Evolutionary conservation across 169 alveolate genomes (phyloP), one percentile per base, ranked within the genome.

Genomic region (Eimeria maxima): DNA sequence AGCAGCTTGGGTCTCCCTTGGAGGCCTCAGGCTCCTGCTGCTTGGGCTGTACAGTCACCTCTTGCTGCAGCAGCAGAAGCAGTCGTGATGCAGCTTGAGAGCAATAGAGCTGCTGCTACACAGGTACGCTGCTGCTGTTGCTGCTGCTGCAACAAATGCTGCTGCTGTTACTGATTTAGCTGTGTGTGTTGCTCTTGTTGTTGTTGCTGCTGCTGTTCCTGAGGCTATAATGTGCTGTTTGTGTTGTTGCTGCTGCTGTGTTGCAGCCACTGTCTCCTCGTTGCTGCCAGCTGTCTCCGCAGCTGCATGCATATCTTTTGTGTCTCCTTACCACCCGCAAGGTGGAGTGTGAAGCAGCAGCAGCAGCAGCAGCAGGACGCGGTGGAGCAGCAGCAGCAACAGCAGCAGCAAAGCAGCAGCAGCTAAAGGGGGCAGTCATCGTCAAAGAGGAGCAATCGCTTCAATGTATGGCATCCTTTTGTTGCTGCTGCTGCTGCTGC

Each of bases 21-120:
- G 88, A 78, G 88, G 65, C 88, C 88, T 7, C 88, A 78, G 88
- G 38, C 88, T 27, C 88, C 88, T 18, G 67, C 88, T 38, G 88
- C 88, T 10, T 78, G 88, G 88, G 88, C 88, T 3, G 10, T 18
- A 11, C 63, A n/a, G 33, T 22, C 88, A 42, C 53, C 88, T 78
- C 65, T 57, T 44, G 88, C 88, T 18, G 88, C 88, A 10, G 42
- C 29, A 16, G 88, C 88, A 78, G 88, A 78, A 14, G 88, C 88
- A 78, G 38, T 78, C 11, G 88, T 57, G 65, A n/a, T 29, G 88
- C 88, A 78, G 88, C 88, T 78, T 27, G 88, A 78, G 27, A 45
- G 63, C 88, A 78, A 45, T 63, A 38, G 63, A 42, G 88, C 67
- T 38, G 88, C 88, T 44, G 20, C 3, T 10, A 24, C 88, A 22